Evolutionary conservation across 148 eudicot species (phyloP).

Genomic region (Dysphania ambrosioides): DNA sequence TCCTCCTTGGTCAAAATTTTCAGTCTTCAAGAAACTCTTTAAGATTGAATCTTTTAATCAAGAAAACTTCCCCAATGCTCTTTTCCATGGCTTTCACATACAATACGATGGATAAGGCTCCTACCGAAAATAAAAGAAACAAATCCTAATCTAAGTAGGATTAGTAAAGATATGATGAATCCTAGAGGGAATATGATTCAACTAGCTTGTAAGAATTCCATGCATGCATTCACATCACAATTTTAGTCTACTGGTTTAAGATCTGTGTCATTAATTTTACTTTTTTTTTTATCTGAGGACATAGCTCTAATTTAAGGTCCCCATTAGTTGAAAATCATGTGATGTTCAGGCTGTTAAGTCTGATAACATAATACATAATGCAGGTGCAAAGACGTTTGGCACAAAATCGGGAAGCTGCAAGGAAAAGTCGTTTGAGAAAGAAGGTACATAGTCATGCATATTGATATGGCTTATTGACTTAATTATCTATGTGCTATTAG

Average conservation of each 20-base stretch:
- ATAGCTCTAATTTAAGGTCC: neutral
- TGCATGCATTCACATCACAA: too few relatives aligned
- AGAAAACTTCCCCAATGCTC: too few relatives aligned
- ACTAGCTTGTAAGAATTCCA: too few relatives aligned
- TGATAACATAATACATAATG: constrained; percentile 8
- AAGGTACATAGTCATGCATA: constrained; percentile 46
- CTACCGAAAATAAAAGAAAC: too few relatives aligned
- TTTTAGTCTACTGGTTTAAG: neutral
- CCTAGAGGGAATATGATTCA: too few relatives aligned
- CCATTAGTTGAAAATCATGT: neutral
- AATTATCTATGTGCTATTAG: neutral
- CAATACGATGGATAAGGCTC: too few relatives aligned
- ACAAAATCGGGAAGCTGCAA: constrained; percentile 98
- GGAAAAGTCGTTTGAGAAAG: constrained; percentile 80
- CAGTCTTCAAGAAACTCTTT: too few relatives aligned
- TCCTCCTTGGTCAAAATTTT: too few relatives aligned
- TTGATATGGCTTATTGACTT: neutral
- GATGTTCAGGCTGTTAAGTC: neutral
- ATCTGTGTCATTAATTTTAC: neutral
- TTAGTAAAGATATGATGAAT: too few relatives aligned
- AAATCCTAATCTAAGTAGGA: too few relatives aligned
- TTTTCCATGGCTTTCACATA: too few relatives aligned
- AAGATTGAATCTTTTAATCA: too few relatives aligned
- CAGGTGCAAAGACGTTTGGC: constrained; percentile 89
- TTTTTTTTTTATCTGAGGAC: neutral